phyloP scores from a whole-genome alignment of 768 basidiomycete genomes.

The Rhodocollybia butyracea region DNA sequence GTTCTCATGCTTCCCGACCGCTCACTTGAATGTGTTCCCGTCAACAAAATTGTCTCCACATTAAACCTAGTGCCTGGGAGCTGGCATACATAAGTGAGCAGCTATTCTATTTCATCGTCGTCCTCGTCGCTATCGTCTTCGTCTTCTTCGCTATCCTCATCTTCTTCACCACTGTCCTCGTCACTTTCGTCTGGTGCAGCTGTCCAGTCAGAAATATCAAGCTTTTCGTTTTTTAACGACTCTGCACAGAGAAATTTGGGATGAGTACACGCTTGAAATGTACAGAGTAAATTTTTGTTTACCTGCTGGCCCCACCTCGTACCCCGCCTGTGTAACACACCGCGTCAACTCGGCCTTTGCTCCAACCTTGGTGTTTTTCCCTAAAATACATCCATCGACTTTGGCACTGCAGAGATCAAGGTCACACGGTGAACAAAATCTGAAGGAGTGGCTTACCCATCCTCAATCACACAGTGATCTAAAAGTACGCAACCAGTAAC shows the following conservation, averaged over 20 bases:
- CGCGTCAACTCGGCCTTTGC: slow-evolving; percentile 62
- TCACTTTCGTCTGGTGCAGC: slow-evolving; percentile 21
- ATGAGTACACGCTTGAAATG: not conserved
- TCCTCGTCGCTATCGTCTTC: slow-evolving; percentile 9
- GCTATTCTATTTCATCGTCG: not conserved
- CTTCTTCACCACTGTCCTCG: slow-evolving; percentile 17
- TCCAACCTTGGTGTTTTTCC: slow-evolving; percentile 71
- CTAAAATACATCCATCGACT: slow-evolving; percentile 73
- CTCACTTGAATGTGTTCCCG: too few species aligned
- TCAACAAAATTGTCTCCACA: not conserved
- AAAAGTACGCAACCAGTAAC: slow-evolving; percentile 79
- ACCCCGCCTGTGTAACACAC: slow-evolving; percentile 76
- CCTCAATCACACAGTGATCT: slow-evolving; percentile 86
- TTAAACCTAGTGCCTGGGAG: not conserved
- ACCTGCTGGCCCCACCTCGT: slow-evolving; percentile 69
- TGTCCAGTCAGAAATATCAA: slow-evolving; percentile 57
- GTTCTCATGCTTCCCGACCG: too few species aligned
- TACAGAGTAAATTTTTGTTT: slow-evolving; percentile 11
- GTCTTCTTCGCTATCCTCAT: slow-evolving; percentile 12
- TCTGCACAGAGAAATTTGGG: slow-evolving; percentile 32
- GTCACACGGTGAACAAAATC: not conserved
- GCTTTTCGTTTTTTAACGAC: slow-evolving; percentile 49
- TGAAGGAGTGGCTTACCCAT: slow-evolving; percentile 56
- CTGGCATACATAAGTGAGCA: not conserved
- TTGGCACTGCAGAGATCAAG: slow-evolving; percentile 49